Percentiles rank a stretch among this genome's conserved stretches.
These are phyloP conservation scores for Stagonosporopsis chrysanthemi DNA, from an alignment of 2,329 filamentous ascomycete genomes.

Conservation along the genomic window DNA sequence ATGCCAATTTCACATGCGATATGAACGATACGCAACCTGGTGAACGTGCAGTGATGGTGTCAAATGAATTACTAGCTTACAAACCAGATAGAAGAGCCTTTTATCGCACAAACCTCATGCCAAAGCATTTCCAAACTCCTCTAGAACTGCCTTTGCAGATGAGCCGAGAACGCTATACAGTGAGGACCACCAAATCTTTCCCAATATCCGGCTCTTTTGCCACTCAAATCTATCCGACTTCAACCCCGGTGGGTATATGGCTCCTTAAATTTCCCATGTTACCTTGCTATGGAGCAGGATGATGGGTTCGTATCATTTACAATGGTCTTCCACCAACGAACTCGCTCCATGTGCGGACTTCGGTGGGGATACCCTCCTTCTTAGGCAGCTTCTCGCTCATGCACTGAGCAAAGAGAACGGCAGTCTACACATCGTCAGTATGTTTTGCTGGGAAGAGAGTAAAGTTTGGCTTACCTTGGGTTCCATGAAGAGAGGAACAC, in stretches of 20 bases:
- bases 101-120: slow-evolving; percentile 6
- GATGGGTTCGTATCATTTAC: slow-evolving; percentile 24
- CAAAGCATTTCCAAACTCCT: slow-evolving; percentile 14
- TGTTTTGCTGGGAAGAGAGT: not conserved
- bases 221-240: slow-evolving; percentile 7
- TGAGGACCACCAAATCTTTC: slow-evolving; percentile 5
- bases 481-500: slow-evolving; percentile 97
- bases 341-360: slow-evolving; percentile 94
- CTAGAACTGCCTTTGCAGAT: slow-evolving; percentile 9
- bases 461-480: slow-evolving; percentile 75
- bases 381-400: slow-evolving; percentile 96
- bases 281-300: slow-evolving; percentile 9
- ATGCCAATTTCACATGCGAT: not conserved
- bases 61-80: slow-evolving; percentile 21
- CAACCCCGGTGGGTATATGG: slow-evolving; percentile 18
- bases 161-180: slow-evolving; percentile 15
- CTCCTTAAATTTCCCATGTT: slow-evolving; percentile 2
- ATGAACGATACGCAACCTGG: not conserved
- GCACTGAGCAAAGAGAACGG: slow-evolving; percentile 93
- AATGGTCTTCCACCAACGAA: slow-evolving; percentile 72
- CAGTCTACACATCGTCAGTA: slow-evolving; percentile 69
- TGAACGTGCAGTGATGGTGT: not conserved
- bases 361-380: slow-evolving; percentile 83
- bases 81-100: slow-evolving; percentile 15
- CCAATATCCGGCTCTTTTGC: not conserved